Evolutionary conservation across 2,329 filamentous ascomycete species (phyloP).

Genomic region (Diaporthe longicolla): DNA sequence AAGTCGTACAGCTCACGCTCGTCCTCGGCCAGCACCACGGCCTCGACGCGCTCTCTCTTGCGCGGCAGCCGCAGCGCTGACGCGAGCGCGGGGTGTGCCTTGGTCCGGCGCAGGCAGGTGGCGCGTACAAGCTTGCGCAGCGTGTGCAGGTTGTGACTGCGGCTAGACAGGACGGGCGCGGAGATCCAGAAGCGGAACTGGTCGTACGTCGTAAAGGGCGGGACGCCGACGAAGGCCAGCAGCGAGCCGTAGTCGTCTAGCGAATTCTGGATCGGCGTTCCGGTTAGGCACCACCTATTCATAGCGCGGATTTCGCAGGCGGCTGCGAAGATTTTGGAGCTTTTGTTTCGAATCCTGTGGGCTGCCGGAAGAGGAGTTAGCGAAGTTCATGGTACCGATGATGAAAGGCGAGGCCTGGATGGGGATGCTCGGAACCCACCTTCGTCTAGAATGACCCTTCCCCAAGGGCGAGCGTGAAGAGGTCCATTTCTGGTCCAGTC

Average conservation of each 20-base stretch:
- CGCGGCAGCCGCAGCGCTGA: slow-evolving; percentile 44
- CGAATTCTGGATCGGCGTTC: slow-evolving; percentile 58
- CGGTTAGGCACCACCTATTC: slow-evolving; percentile 57
- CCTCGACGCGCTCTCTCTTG: slow-evolving; percentile 40
- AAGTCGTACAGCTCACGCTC: slow-evolving; percentile 47
- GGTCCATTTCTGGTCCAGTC: slow-evolving; percentile 42
- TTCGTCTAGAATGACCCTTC: slow-evolving; percentile 57
- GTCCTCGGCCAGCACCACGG: slow-evolving; percentile 38
- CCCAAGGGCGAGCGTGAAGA: slow-evolving; percentile 47
- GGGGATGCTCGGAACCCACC: slow-evolving; percentile 46
- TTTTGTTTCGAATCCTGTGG: slow-evolving; percentile 54
- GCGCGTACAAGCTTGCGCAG: slow-evolving; percentile 48
- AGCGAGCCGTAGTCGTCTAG: slow-evolving; percentile 58
- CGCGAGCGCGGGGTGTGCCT: slow-evolving; percentile 37
- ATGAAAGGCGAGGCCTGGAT: slow-evolving; percentile 11
- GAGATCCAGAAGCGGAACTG: slow-evolving; percentile 47
- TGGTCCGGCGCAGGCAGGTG: slow-evolving; percentile 51
- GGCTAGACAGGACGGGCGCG: slow-evolving; percentile 44
- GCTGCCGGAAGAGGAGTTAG: slow-evolving; percentile 47
- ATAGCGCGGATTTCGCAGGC: slow-evolving; percentile 46
- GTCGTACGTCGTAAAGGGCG: slow-evolving; percentile 44
- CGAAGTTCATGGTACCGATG: slow-evolving; percentile 32
- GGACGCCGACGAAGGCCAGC: slow-evolving; percentile 52
- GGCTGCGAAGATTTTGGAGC: slow-evolving; percentile 51
- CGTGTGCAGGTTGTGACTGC: slow-evolving; percentile 41